Conservation (phyloP, 2,329 filamentous ascomycete species). For the Arthroderma uncinatum region DNA sequence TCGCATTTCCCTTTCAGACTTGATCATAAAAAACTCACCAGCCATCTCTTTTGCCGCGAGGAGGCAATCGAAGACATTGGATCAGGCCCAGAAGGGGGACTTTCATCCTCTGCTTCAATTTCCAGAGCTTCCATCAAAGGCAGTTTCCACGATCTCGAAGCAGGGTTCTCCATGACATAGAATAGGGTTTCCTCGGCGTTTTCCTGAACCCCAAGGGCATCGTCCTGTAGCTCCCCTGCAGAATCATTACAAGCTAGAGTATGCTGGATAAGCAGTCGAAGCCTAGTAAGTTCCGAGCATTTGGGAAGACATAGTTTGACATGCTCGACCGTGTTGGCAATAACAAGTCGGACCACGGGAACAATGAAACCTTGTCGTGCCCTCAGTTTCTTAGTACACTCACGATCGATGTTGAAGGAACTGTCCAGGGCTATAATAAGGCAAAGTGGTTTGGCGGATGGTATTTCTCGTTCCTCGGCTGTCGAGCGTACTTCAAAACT, state of each 20-base stretch:
- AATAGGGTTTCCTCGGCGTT: constrained; percentile 30
- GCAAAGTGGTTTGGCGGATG: constrained; percentile 26
- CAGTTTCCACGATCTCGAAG: constrained; percentile 29
- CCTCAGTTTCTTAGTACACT: constrained; percentile 15
- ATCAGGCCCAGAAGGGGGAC: constrained; percentile 12
- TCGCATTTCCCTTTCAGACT: background rate
- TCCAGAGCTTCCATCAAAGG: constrained; percentile 29
- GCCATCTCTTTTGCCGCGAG: constrained; percentile 20
- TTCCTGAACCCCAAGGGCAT: constrained; percentile 31
- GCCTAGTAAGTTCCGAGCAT: constrained; percentile 23
- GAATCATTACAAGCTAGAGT: constrained; percentile 24
- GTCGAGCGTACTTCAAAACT: constrained; percentile 29
- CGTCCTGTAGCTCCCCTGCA: constrained; percentile 33
- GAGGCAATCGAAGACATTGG: constrained; percentile 17
- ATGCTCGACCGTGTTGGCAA: constrained; percentile 39
- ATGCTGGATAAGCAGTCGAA: constrained; percentile 27
- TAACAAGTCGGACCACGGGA: constrained; percentile 35
- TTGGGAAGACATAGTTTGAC: constrained; percentile 35
- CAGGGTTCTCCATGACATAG: constrained; percentile 27
- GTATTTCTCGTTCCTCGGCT: constrained; percentile 21
- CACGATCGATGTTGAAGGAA: constrained; percentile 31
- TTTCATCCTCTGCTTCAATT: constrained; percentile 23
- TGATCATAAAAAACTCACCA: constrained; percentile 14
- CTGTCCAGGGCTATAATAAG: constrained; percentile 37
- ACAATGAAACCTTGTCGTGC: constrained; percentile 23